Evolutionary conservation across 2,329 filamentous ascomycete species (phyloP), one percentile per base, ranked within the genome.

Genomic region (Fusarium dimerum): DNA sequence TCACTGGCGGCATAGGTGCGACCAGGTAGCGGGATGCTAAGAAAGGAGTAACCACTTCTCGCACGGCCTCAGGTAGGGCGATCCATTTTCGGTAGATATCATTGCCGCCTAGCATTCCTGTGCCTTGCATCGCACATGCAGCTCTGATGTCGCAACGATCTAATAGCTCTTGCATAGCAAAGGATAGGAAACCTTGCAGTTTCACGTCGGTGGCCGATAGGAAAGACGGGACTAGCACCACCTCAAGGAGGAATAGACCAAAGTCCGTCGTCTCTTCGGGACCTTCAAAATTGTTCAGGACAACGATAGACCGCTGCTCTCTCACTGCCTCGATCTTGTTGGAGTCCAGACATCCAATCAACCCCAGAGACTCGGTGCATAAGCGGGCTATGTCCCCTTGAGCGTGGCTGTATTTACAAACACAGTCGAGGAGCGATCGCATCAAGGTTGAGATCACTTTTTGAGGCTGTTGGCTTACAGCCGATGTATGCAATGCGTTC

Each of bases 161-260:
- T 4, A 97, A 80, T 40, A 97, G 80, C 64, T 96, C 88, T 71
- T 99, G 94, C 86, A 99, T 97, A 2, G 88, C 90, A 71, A 89
- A 99, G 2, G 93, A 93, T 16, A 99, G 79, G 67, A 95, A 96
- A 0, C 92, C 92, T 70, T 97, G 94, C 6, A 92, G 81, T 59
- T 85, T 87, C 2, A 92, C 89, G 68, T 97, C 95, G 0, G 89
- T 94, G 2, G 90, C 89, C 1, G 93, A 96, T 41, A 96, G 77
- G 66, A 99, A 99, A 1, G 92, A 88, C 55, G 92, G 92, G 26
- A 97, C 91, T 11, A 99, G 77, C 8, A 96, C 88, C 66, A 95
- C 83, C 64, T 96, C 88, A 15, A 99, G 78, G 43, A 96, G 79
- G 64, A 92, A 92, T 40, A 94, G 78, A 8, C 91, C 84, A 70